Conservation (phyloP, 306 rosid species). For the Vachellia pachyceras region DNA sequence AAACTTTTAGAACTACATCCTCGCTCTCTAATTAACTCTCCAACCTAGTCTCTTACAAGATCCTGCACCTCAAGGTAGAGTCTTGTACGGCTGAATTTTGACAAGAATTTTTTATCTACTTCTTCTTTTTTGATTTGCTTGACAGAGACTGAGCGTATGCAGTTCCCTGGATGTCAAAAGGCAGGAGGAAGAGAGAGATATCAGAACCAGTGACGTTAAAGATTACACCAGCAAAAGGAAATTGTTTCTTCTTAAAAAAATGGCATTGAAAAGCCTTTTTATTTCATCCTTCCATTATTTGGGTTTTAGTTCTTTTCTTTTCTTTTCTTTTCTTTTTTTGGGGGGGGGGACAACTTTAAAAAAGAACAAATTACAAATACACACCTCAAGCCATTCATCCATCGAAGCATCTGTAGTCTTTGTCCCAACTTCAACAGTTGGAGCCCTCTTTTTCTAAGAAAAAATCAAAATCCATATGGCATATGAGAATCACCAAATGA, state of each 20-base stretch:
- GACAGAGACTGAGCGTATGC: constrained; percentile 68
- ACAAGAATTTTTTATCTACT: constrained; percentile 51
- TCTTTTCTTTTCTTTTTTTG: not conserved
- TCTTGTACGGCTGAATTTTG: constrained; percentile 53
- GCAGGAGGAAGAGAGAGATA: constrained; percentile 7
- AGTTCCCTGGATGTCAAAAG: constrained; percentile 79
- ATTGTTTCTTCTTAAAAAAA: not conserved
- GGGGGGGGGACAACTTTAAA: not conserved
- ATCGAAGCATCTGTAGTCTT: constrained; percentile 70
- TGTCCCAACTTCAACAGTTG: constrained; percentile 96
- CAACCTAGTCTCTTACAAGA: constrained; percentile 60
- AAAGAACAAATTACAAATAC: constrained; percentile 27
- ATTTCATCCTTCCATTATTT: not conserved
- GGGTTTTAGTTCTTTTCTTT: no score
- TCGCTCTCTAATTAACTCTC: constrained; percentile 53
- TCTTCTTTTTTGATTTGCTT: constrained; percentile 76
- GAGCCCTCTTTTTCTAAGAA: constrained; percentile 84
- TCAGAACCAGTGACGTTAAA: constrained; percentile 31
- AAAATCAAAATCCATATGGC: constrained; percentile 33
- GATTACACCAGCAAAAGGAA: not conserved
- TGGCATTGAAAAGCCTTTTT: not conserved
- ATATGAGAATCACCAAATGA: constrained; percentile 15
- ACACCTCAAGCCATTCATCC: constrained; percentile 97
- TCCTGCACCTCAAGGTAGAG: constrained; percentile 51
- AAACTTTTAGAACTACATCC: constrained; percentile 52